Percentiles rank a stretch among this genome's conserved stretches.
Evolutionary conservation across 805 yeast genomes (phyloP).

Genomic region (Danielozyma ontarioensis): DNA sequence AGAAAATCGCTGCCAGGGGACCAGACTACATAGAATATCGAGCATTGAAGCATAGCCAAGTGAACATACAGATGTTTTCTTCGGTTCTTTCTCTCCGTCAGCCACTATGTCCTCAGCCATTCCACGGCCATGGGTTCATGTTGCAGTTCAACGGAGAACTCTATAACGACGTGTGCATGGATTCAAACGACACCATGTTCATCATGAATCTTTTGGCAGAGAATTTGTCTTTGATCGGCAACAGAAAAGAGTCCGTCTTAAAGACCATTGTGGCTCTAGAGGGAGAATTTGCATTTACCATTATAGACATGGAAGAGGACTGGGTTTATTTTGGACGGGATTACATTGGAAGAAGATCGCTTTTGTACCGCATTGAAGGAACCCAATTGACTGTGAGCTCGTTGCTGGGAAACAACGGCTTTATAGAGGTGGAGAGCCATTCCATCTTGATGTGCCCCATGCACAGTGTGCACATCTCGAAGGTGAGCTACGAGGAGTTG

Average conservation of each 20-base stretch:
- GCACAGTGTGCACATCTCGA: too few species aligned
- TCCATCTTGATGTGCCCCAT: conserved; percentile 43
- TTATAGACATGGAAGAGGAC: conserved; percentile 38
- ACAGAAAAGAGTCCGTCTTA: conserved; percentile 28
- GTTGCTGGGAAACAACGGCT: conserved; percentile 18
- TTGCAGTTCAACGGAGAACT: conserved; percentile 91
- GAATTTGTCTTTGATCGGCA: conserved; percentile 6
- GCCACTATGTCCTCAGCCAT: conserved; percentile 78
- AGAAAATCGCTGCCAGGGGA: conserved; percentile 52
- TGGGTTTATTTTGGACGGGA: conserved; percentile 79
- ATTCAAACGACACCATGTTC: conserved; percentile 59
- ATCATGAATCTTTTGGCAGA: conserved; percentile 34
- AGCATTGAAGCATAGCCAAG: conserved; percentile 4
- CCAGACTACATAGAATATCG: conserved; percentile 44
- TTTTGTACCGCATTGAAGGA: conserved; percentile 39
- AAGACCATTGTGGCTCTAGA: conserved; percentile 40
- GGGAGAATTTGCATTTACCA: conserved; percentile 81
- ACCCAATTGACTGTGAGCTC: conserved; percentile 40
- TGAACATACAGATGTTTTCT: conserved; percentile 41
- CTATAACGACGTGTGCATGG: conserved; percentile 53
- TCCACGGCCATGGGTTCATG: conserved; percentile 22
- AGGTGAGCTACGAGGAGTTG: too few species aligned
- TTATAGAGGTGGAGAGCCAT: conserved; percentile 54
- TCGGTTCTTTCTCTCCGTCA: conserved; percentile 77
- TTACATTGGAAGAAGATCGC: conserved; percentile 71